A percentile compares a stretch with the other conserved stretches of the same genome.
phyloP scores from a whole-genome alignment of 768 basidiomycete genomes.

The Russula sp. region DNA sequence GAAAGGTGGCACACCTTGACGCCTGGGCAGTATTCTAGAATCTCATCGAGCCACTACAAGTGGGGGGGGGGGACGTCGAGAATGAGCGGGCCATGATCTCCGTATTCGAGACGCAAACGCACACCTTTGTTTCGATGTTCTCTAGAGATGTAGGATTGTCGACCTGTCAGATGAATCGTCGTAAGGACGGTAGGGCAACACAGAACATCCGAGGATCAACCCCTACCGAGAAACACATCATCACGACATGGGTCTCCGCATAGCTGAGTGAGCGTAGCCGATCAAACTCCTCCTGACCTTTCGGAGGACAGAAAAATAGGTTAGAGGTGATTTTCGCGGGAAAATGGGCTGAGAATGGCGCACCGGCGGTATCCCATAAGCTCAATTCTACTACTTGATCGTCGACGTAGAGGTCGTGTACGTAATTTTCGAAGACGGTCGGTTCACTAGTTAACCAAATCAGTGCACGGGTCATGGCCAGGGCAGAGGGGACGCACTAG shows the following conservation, averaged over 20 bases:
- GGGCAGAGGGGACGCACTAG: conserved; percentile 51
- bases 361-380: conserved; percentile 97
- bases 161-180: conserved; percentile 43
- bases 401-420: conserved; percentile 83
- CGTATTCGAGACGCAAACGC: conserved; percentile 6
- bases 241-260: conserved; percentile 92
- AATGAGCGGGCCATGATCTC: neutral
- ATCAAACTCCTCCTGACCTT: conserved; percentile 96
- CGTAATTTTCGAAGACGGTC: conserved; percentile 97
- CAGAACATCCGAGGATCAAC: neutral
- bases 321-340: conserved; percentile 4
- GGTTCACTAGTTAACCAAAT: conserved; percentile 54
- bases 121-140: conserved; percentile 89
- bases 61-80: neutral
- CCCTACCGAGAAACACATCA: conserved; percentile 92
- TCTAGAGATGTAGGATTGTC: conserved; percentile 95
- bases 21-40: conserved; percentile 88
- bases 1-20: conserved; percentile 62
- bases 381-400: conserved; percentile 86
- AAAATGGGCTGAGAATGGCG: conserved; percentile 19
- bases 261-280: conserved; percentile 90
- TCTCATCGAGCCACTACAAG: conserved; percentile 85
- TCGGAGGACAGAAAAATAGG: conserved; percentile 26
- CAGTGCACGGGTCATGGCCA: neutral
- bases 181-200: conserved; percentile 16